phyloP scores from a whole-genome alignment of 2,329 filamentous ascomycete species.

The Calonectria montana region DNA sequence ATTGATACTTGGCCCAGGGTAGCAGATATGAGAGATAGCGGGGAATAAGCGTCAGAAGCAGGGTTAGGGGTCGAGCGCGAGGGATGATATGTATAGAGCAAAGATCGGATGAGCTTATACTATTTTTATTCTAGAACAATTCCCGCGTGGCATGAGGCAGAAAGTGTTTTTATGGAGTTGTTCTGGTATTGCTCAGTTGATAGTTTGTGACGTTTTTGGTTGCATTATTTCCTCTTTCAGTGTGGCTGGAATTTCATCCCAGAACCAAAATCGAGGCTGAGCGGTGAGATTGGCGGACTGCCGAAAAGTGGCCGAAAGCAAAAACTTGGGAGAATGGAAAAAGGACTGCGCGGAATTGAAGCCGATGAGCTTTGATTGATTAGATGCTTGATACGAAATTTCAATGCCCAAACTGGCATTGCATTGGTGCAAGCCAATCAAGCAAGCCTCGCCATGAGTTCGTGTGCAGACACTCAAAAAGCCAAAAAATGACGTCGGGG shows the following conservation, averaged over 20 bases:
- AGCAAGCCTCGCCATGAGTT: background rate
- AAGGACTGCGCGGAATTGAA: background rate
- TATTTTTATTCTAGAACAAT: background rate
- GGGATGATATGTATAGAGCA: background rate
- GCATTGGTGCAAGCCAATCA: background rate
- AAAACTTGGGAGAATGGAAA: background rate
- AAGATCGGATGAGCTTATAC: background rate
- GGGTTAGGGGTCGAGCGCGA: background rate
- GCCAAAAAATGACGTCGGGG: constrained; percentile 18
- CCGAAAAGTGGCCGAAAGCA: background rate
- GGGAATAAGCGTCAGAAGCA: background rate
- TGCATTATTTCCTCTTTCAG: background rate
- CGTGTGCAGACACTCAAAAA: background rate
- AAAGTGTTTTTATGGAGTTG: background rate
- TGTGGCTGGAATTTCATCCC: constrained; percentile 7
- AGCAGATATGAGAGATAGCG: background rate
- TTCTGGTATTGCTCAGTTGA: background rate
- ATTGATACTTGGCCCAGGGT: background rate
- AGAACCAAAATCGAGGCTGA: background rate
- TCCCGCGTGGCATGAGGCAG: background rate
- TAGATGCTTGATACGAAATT: background rate
- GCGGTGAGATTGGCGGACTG: background rate
- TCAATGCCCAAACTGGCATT: background rate
- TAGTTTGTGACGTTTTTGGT: constrained; percentile 5
- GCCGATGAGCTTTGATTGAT: background rate